Percentiles rank a stretch among this genome's conserved stretches.
Conservation (phyloP, 2,329 filamentous ascomycete species). For the Alternaria sp. region DNA sequence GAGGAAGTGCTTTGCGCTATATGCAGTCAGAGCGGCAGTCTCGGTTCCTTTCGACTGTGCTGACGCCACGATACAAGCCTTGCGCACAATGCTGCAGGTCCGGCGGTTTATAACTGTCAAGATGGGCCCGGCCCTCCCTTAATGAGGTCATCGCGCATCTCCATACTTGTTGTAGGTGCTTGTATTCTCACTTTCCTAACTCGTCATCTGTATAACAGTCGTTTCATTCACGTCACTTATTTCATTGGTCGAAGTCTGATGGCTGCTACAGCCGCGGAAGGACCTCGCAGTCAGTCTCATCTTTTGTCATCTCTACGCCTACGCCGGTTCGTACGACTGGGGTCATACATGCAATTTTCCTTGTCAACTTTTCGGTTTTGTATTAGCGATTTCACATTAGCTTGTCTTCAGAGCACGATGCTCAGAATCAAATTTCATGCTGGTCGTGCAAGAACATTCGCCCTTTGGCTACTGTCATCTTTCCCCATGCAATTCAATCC, state of each 20-base stretch:
- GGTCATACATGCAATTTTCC: neutral
- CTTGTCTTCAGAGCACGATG: neutral
- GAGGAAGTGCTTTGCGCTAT: slow-evolving; percentile 40
- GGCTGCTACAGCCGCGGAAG: neutral
- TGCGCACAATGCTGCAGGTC: slow-evolving; percentile 36
- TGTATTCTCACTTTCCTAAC: neutral
- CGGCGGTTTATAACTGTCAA: slow-evolving; percentile 28
- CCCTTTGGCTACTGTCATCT: neutral
- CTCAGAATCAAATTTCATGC: neutral
- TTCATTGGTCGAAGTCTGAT: neutral
- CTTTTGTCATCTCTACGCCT: neutral
- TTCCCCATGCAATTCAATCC: neutral
- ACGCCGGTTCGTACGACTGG: neutral
- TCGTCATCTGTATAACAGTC: neutral
- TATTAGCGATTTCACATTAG: neutral
- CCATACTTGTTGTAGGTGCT: neutral
- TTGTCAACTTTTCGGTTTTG: neutral
- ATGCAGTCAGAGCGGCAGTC: slow-evolving; percentile 29
- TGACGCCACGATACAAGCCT: slow-evolving; percentile 25
- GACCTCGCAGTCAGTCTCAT: neutral
- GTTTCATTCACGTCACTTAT: neutral
- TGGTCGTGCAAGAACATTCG: neutral
- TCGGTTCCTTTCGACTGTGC: slow-evolving; percentile 28
- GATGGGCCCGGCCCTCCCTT: neutral
- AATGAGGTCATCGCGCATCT: neutral